A percentile compares a stretch with the other conserved stretches of the same genome.
phyloP scores from a whole-genome alignment of 1,284 basidiomycete genomes.

The Marasmius tenuissimus region DNA sequence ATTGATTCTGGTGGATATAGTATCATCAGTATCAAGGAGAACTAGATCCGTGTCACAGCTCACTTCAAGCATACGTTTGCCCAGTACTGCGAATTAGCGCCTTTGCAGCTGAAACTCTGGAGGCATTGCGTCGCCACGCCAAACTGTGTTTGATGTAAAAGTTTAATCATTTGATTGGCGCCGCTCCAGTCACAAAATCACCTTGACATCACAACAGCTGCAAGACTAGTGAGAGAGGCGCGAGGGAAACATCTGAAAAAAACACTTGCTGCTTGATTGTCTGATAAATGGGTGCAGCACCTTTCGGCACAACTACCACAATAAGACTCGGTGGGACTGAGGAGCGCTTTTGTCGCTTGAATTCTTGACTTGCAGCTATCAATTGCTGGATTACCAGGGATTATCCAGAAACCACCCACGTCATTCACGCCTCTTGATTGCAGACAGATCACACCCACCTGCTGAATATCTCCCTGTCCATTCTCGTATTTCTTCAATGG shows the following conservation, averaged over 20 bases:
- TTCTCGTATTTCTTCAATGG: not conserved
- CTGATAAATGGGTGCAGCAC: not conserved
- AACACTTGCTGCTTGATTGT: not conserved
- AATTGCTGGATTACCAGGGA: not conserved
- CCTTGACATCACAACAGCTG: not conserved
- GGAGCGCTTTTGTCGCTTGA: not conserved
- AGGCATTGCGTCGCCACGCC: slow-evolving; percentile 35
- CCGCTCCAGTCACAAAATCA: not conserved
- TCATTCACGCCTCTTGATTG: no score
- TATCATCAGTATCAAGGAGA: not conserved
- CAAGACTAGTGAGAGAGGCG: no score
- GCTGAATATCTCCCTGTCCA: not conserved
- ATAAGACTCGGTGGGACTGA: not conserved
- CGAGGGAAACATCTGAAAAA: no score
- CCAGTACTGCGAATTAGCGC: slow-evolving; percentile 46
- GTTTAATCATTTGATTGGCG: not conserved
- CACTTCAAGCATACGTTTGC: slow-evolving; percentile 57
- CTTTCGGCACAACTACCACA: not conserved
- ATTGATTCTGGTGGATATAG: slow-evolving; percentile 56
- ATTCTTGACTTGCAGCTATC: not conserved
- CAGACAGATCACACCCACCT: not conserved
- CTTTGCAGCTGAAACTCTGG: slow-evolving; percentile 37
- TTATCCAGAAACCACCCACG: not conserved
- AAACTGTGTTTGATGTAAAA: slow-evolving; percentile 11
- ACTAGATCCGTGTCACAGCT: slow-evolving; percentile 4